Evolutionary conservation across 805 yeast genomes (phyloP).

Genomic region (Kodamaea kaohsiungensis): DNA sequence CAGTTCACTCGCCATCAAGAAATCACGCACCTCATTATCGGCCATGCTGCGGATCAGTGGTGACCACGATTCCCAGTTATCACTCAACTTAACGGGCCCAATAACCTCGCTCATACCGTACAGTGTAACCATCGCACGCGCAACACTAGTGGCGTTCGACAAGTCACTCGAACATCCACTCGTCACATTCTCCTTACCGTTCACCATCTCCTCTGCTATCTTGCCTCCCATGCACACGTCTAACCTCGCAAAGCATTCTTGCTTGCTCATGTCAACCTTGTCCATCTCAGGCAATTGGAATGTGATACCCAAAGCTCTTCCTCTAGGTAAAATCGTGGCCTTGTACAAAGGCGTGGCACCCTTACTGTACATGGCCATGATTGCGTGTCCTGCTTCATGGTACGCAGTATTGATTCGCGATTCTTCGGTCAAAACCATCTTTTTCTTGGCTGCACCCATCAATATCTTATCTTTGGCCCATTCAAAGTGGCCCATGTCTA

Average conservation of each 20-base stretch:
- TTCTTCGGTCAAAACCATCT: slow-evolving; percentile 97
- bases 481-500: slow-evolving; percentile 88
- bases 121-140: slow-evolving; percentile 94
- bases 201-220: slow-evolving; percentile 90
- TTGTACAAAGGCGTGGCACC: slow-evolving; percentile 96
- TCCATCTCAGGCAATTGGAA: slow-evolving; percentile 98
- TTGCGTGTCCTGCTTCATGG: slow-evolving; percentile 99
- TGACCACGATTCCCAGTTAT: slow-evolving; percentile 95
- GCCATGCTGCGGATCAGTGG: slow-evolving; percentile 85
- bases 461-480: slow-evolving; percentile 99
- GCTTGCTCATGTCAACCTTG: slow-evolving; percentile 87
- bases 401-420: slow-evolving; percentile 91
- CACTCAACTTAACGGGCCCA: slow-evolving; percentile 89
- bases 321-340: slow-evolving; percentile 96
- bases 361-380: slow-evolving; percentile 91
- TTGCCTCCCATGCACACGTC: slow-evolving; percentile 99
- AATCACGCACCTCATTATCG: slow-evolving; percentile 83
- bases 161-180: slow-evolving; percentile 95
- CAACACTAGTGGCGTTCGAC: slow-evolving; percentile 85
- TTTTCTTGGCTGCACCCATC: slow-evolving; percentile 97
- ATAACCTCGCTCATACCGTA: slow-evolving; percentile 95
- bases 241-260: slow-evolving; percentile 84
- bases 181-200: slow-evolving; percentile 90
- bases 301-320: slow-evolving; percentile 94
- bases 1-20: slow-evolving; percentile 72